phyloP scores from a whole-genome alignment of 768 basidiomycete genomes.

The Piloderma croceum region DNA sequence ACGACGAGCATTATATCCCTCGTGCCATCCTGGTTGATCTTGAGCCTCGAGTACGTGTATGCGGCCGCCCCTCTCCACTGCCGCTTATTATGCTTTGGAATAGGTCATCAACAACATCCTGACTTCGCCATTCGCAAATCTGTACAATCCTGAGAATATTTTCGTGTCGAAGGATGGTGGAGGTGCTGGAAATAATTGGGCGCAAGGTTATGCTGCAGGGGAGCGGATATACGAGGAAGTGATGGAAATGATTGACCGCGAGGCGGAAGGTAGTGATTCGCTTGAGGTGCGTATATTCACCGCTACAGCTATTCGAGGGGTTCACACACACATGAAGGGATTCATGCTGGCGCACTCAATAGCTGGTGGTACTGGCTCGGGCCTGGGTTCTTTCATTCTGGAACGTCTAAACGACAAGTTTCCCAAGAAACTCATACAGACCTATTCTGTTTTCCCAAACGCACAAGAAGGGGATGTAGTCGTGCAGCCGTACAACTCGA shows the following conservation, averaged over 20 bases:
- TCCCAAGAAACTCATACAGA: constrained; percentile 98
- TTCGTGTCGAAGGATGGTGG: constrained; percentile 95
- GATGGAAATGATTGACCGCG: constrained; percentile 98
- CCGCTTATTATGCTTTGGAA: constrained; percentile 1
- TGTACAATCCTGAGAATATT: constrained; percentile 98
- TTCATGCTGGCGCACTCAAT: constrained; percentile 99
- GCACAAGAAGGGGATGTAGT: constrained; percentile 92
- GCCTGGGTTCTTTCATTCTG: constrained; percentile 94
- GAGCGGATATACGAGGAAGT: constrained; percentile 92
- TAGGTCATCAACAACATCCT: constrained; percentile 97
- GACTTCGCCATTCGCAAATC: constrained; percentile 76
- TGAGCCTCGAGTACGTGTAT: constrained; percentile 78
- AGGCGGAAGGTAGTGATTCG: constrained; percentile 96
- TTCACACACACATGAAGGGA: constrained; percentile 55
- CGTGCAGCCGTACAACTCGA: constrained; percentile 96
- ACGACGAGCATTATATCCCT: constrained; percentile 98
- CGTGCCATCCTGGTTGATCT: constrained; percentile 94
- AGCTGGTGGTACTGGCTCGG: constrained; percentile 97
- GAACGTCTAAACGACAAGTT: constrained; percentile 97
- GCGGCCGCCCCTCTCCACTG: too few relatives aligned
- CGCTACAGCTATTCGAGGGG: too few relatives aligned
- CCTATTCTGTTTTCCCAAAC: constrained; percentile 97
- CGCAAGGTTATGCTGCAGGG: constrained; percentile 87
- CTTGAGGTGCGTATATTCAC: constrained; percentile 58
- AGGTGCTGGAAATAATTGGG: constrained; percentile 99